phyloP scores from a whole-genome alignment of 331 rosid genomes.

The Stylosanthes scabra region DNA sequence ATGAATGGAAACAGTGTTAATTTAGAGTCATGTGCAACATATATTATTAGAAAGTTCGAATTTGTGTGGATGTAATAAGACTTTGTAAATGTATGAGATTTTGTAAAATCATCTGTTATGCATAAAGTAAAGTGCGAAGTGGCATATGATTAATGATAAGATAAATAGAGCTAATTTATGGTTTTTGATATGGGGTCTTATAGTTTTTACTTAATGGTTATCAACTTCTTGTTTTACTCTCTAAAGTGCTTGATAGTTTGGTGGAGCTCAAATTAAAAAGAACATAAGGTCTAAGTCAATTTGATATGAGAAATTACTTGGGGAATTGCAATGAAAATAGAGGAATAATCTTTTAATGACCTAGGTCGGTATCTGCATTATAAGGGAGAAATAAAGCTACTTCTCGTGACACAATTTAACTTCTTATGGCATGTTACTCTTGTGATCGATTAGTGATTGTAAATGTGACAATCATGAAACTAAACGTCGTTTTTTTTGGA shows the following conservation, averaged over 20 bases:
- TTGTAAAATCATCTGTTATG: background rate
- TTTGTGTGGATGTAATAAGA: slow-evolving; percentile 33
- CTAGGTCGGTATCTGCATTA: too few species aligned
- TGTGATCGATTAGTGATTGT: too few species aligned
- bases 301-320: background rate
- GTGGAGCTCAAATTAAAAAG: background rate
- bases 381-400: too few species aligned
- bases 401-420: too few species aligned
- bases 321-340: too few species aligned
- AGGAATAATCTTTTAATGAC: too few species aligned
- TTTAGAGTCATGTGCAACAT: slow-evolving; percentile 4
- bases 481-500: too few species aligned
- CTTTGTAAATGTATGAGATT: slow-evolving; percentile 6
- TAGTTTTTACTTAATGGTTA: background rate
- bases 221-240: background rate
- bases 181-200: background rate
- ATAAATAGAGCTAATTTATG: background rate
- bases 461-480: too few species aligned
- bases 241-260: background rate
- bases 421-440: too few species aligned
- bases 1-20: background rate
- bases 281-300: too few species aligned
- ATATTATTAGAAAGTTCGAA: too few species aligned
- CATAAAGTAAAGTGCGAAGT: background rate
- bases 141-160: background rate